phyloP scores from a whole-genome alignment of 345 rosid species.

The Diplotaxis tenuifolia region DNA sequence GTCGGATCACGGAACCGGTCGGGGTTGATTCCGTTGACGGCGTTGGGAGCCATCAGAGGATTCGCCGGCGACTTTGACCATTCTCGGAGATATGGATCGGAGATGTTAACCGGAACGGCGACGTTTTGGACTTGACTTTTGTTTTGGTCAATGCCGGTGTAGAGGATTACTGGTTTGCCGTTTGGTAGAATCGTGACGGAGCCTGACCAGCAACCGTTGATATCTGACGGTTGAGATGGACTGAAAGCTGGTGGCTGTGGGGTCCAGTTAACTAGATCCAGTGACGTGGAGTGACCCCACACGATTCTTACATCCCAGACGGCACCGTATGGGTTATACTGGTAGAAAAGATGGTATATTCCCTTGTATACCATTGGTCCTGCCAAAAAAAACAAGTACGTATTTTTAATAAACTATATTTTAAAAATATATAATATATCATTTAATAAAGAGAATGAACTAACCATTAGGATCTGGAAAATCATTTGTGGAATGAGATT shows the following conservation, averaged over 20 bases:
- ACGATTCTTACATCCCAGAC: conserved; percentile 62
- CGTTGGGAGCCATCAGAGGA: conserved; percentile 50
- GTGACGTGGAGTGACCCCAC: conserved; percentile 84
- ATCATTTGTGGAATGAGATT: conserved; percentile 7
- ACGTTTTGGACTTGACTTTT: conserved; percentile 57
- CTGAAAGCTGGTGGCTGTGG: conserved; percentile 49
- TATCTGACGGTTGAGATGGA: conserved; percentile 56
- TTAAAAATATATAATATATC: background rate
- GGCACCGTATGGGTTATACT: conserved; percentile 61
- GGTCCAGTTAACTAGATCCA: conserved; percentile 66
- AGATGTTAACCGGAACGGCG: conserved; percentile 52
- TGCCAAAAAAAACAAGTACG: conserved; percentile 17
- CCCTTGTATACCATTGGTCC: conserved; percentile 73
- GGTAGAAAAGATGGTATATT: conserved; percentile 67
- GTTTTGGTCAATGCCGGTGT: conserved; percentile 53
- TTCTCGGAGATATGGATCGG: conserved; percentile 62
- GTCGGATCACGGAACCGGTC: conserved; percentile 77
- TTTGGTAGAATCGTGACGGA: conserved; percentile 57
- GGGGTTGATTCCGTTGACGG: conserved; percentile 38
- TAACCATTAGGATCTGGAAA: conserved; percentile 74
- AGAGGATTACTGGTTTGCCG: conserved; percentile 54
- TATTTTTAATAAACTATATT: background rate
- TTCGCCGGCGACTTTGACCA: conserved; percentile 64
- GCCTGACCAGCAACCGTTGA: conserved; percentile 76
- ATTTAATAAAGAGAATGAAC: conserved; percentile 16